These are phyloP conservation scores for Apostasia ramifera DNA, from an alignment of 106 monocot genomes.

Conservation along the genomic window DNA sequence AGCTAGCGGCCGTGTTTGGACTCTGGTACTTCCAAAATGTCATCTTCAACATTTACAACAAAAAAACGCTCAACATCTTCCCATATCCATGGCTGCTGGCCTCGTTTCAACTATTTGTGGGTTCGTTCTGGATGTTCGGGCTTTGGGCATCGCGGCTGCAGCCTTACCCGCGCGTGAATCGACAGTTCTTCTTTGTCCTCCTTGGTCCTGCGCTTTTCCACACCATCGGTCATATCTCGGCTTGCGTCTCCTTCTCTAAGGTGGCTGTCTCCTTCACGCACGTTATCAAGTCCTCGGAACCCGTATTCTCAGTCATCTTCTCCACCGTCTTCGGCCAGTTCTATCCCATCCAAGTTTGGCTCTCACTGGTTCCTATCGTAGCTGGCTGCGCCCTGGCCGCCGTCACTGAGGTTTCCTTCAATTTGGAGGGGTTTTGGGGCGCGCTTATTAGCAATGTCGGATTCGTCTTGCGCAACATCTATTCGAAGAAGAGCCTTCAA, in stretches of 20 bases:
- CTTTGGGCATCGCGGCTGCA: constrained; percentile 26
- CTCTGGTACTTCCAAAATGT: constrained; percentile 59
- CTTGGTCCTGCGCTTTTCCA: constrained; percentile 42
- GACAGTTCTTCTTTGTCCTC: constrained; percentile 25
- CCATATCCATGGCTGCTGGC: constrained; percentile 47
- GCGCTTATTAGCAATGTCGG: constrained; percentile 59
- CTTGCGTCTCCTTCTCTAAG: constrained; percentile 42
- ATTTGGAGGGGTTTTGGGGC: constrained; percentile 33
- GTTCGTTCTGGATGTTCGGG: constrained; percentile 31
- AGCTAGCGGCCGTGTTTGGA: constrained; percentile 37
- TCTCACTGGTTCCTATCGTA: constrained; percentile 35
- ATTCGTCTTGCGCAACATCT: constrained; percentile 59
- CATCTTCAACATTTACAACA: constrained; percentile 70
- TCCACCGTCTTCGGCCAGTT: constrained; percentile 12
- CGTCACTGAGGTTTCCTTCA: constrained; percentile 44
- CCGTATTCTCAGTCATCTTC: constrained; percentile 36
- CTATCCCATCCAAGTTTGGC: constrained; percentile 13
- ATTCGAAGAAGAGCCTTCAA: constrained; percentile 44
- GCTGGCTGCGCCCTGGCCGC: constrained; percentile 31
- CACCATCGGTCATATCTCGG: constrained; percentile 40
- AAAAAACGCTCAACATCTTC: constrained; percentile 43
- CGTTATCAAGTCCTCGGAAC: constrained; percentile 39
- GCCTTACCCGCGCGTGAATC: constrained; percentile 12
- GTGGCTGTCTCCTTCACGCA: constrained; percentile 48
- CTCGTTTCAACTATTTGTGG: constrained; percentile 32